Evolutionary conservation across 1,139 yeast genomes (phyloP).

Genomic region (Suhomyces anneliseae): DNA sequence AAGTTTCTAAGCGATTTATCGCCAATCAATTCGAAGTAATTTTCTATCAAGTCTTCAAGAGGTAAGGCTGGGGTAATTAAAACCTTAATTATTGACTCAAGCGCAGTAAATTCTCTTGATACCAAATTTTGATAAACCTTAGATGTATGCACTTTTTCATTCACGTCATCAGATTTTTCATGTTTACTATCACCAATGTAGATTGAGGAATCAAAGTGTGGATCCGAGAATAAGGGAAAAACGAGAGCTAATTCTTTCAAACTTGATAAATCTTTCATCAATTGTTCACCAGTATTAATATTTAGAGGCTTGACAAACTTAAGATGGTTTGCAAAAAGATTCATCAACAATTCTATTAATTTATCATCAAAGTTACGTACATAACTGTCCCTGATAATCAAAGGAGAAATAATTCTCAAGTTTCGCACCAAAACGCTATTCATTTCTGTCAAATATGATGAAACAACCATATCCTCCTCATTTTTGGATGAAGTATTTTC

Average conservation of each 20-base stretch:
- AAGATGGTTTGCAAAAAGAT: conserved; percentile 58
- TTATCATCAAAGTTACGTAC: conserved; percentile 74
- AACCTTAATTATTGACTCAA: conserved; percentile 67
- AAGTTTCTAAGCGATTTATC: conserved; percentile 67
- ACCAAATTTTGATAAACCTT: conserved; percentile 51
- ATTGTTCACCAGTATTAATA: conserved; percentile 76
- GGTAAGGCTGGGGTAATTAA: conserved; percentile 66
- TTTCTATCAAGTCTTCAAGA: conserved; percentile 59
- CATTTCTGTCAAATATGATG: conserved; percentile 65
- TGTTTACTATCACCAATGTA: not conserved
- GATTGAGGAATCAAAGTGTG: conserved; percentile 23
- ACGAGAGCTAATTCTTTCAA: conserved; percentile 56
- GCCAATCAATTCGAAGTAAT: conserved; percentile 65
- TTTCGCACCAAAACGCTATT: conserved; percentile 47
- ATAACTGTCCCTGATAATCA: conserved; percentile 70
- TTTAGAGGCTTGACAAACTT: conserved; percentile 63
- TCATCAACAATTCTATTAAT: conserved; percentile 63
- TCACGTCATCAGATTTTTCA: not conserved
- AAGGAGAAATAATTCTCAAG: conserved; percentile 52
- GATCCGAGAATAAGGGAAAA: conserved; percentile 49
- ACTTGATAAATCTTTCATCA: conserved; percentile 67
- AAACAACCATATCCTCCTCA: conserved; percentile 51
- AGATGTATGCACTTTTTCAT: conserved; percentile 19
- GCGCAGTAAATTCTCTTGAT: conserved; percentile 46
- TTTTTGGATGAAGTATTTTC: conserved; percentile 44